Conservation (phyloP, 768 basidiomycete species). For the Pholiota conissans region DNA sequence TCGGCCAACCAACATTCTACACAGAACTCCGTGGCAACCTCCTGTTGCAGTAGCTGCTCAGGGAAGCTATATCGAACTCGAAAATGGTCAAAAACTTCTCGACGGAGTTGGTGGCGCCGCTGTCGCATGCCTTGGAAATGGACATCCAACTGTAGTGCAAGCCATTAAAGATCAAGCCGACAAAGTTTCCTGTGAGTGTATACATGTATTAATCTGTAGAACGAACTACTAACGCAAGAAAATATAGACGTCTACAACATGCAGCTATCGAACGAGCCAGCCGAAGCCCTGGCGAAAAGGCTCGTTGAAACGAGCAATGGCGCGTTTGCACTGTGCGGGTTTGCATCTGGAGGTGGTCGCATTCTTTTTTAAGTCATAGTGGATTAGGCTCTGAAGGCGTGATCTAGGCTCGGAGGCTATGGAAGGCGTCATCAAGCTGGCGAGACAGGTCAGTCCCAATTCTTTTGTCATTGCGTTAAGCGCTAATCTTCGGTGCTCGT, state of each 20-base stretch:
- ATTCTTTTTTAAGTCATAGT: neutral
- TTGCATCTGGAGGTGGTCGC: constrained; percentile 70
- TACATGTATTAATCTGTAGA: too few species aligned
- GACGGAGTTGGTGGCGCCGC: constrained; percentile 89
- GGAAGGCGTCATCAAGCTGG: constrained; percentile 83
- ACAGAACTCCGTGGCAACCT: constrained; percentile 73
- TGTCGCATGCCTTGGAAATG: constrained; percentile 76
- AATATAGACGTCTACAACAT: constrained; percentile 80
- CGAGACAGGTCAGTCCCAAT: constrained; percentile 57
- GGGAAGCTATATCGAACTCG: constrained; percentile 72
- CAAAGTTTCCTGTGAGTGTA: constrained; percentile 66
- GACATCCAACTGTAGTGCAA: constrained; percentile 67
- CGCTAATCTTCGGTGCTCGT: neutral
- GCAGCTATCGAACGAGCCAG: constrained; percentile 79
- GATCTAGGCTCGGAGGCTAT: constrained; percentile 80
- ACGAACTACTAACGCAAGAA: constrained; percentile 2
- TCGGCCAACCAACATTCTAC: constrained; percentile 43
- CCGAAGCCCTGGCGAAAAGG: constrained; percentile 73
- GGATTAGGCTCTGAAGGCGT: neutral
- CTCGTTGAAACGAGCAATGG: constrained; percentile 69
- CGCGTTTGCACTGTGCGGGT: constrained; percentile 70
- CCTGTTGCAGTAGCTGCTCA: constrained; percentile 65
- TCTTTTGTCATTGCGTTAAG: neutral
- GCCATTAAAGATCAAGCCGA: constrained; percentile 82
- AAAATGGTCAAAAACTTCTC: constrained; percentile 67